Evolutionary conservation across 2,329 filamentous ascomycete species (phyloP), one percentile per base, ranked within the genome.

Genomic region (Hortaea sp.): DNA sequence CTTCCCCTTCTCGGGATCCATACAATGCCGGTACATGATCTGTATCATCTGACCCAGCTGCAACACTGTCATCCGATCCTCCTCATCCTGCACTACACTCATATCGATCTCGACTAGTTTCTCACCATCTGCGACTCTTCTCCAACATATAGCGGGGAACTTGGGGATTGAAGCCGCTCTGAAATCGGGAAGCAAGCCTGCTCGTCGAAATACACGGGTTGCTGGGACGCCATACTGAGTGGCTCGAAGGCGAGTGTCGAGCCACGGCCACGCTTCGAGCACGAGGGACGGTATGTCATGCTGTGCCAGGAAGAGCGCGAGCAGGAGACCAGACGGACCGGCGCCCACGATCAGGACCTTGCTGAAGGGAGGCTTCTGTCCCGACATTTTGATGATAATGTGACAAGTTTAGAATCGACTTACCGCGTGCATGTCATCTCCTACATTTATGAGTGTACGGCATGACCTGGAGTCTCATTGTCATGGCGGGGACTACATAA

Each of bases 141-240:
- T 43, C 58, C 58, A 60, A 44, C 56, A 58, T 39, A 59, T 58
- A 11, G 57, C 29, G 5, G 54, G 52, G 32, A 55, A 56, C 45
- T 48, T 58, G 38, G 48, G 56, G 35, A 44, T 54, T 29, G 45
- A 53, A 28, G 54, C 57, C 6, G 61, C 49, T 20, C 56, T 51
- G 43, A 69, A 56, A 29, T 66, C 63, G 0, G 63, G 57, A 12
- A 68, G 54, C 2, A 70, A 50, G 1, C 62, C 66, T 6, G 65
- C 62, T 13, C 60, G 56, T 0, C 60, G 57, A 46, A 70, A 61
- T 9, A 68, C 62, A 0, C 65, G 63, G 35, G 68, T 66, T 0
- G 67, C 63, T 2, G 63, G 61, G 6, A 67, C 66, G 48, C 68
- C 63, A 47, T 71, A 68, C 3, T 68, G 66, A 49, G 68, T 68